Conservation (phyloP, 169 alveolate species). For the Plasmodium cynomolgi region DNA sequence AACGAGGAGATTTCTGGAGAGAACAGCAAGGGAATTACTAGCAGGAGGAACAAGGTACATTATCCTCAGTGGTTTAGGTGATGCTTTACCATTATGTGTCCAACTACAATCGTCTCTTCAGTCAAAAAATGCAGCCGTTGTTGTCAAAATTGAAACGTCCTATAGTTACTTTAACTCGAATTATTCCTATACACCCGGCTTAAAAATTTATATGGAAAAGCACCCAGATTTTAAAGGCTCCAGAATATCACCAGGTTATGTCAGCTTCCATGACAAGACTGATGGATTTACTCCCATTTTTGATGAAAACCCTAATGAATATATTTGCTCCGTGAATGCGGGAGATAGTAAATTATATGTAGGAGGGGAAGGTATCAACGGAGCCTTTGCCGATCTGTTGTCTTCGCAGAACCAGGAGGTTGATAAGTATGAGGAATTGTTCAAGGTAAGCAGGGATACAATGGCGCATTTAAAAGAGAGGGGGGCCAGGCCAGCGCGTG, state of each 20-base stretch:
- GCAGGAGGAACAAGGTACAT: constrained; percentile 89
- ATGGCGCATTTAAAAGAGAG: not conserved
- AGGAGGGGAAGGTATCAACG: constrained; percentile 78
- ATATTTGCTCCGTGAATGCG: constrained; percentile 77
- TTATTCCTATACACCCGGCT: constrained; percentile 85
- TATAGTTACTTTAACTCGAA: constrained; percentile 73
- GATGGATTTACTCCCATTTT: constrained; percentile 71
- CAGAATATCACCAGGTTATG: constrained; percentile 86
- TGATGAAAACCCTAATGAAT: constrained; percentile 75
- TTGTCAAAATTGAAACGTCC: constrained; percentile 79
- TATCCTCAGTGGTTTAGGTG: constrained; percentile 87
- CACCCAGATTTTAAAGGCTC: constrained; percentile 89
- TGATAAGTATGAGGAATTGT: constrained; percentile 77
- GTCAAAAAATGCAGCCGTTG: constrained; percentile 82
- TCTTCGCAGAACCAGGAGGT: constrained; percentile 76
- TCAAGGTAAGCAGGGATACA: constrained; percentile 43
- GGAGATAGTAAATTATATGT: constrained; percentile 77
- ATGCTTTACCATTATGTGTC: constrained; percentile 86
- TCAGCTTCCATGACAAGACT: constrained; percentile 74
- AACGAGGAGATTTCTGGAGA: constrained; percentile 84
- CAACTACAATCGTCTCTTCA: constrained; percentile 82
- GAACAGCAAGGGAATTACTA: constrained; percentile 87
- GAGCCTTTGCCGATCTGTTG: constrained; percentile 75
- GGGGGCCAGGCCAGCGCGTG: not conserved
- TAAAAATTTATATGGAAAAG: constrained; percentile 83